phyloP scores from a whole-genome alignment of 2,329 filamentous ascomycete genomes.

The Botrytis fabae region DNA sequence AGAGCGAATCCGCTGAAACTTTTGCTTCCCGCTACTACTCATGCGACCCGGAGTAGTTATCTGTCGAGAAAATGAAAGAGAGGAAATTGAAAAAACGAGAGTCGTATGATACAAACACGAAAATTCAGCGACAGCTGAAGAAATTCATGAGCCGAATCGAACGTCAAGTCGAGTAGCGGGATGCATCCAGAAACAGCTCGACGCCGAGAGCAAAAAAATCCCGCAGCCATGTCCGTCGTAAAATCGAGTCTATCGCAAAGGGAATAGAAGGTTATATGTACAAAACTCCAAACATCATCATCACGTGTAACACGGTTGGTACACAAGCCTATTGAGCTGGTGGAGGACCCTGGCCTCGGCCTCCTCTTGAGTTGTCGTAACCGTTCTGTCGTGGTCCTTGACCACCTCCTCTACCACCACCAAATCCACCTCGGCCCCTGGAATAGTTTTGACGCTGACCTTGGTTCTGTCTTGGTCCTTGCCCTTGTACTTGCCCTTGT shows the following conservation, averaged over 20 bases:
- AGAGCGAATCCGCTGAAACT: constrained; percentile 40
- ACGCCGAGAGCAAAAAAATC: constrained; percentile 32
- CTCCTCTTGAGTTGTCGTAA: constrained; percentile 38
- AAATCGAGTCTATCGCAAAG: constrained; percentile 38
- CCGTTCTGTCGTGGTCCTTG: constrained; percentile 36
- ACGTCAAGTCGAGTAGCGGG: constrained; percentile 26
- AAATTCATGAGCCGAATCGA: constrained; percentile 29
- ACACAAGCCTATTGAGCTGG: constrained; percentile 36
- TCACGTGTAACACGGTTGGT: constrained; percentile 22
- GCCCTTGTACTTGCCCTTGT: constrained; percentile 36
- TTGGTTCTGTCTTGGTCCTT: constrained; percentile 32
- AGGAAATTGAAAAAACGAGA: constrained; percentile 33
- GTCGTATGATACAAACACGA: constrained; percentile 42
- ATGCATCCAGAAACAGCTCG: constrained; percentile 27
- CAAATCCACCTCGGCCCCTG: constrained; percentile 23
- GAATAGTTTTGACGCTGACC: constrained; percentile 22
- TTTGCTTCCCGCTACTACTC: constrained; percentile 38
- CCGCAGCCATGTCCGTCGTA: constrained; percentile 26
- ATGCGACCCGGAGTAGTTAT: constrained; percentile 35
- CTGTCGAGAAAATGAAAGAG: constrained; percentile 29
- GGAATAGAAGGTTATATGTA: constrained; percentile 40
- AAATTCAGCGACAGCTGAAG: constrained; percentile 30
- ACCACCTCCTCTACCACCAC: constrained; percentile 36
- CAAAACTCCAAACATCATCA: constrained; percentile 35
- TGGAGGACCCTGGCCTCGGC: constrained; percentile 37